These are phyloP conservation scores for Xylaria sp. DNA, from an alignment of 2,329 filamentous ascomycete genomes.

Conservation along the genomic window DNA sequence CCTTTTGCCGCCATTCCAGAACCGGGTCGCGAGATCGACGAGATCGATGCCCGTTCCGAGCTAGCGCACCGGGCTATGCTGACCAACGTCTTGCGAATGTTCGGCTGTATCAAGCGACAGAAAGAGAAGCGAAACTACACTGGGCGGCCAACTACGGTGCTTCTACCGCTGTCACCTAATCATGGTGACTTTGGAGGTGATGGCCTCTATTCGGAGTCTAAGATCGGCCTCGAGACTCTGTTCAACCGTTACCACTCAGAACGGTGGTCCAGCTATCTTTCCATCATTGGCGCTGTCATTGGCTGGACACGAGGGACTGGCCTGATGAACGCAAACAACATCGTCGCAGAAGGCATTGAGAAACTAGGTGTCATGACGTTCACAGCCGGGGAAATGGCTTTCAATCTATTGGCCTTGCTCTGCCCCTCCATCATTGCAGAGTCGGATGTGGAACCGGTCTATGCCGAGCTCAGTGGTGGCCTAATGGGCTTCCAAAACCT, in stretches of 20 bases:
- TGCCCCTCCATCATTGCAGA: constrained; percentile 89
- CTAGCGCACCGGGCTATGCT: constrained; percentile 98
- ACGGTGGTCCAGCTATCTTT: constrained; percentile 95
- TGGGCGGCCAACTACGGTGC: constrained; percentile 93
- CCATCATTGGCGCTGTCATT: constrained; percentile 96
- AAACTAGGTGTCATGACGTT: constrained; percentile 96
- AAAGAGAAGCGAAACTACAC: constrained; percentile 88
- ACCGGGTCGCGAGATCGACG: constrained; percentile 95
- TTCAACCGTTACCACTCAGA: constrained; percentile 99
- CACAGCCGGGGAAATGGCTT: constrained; percentile 99
- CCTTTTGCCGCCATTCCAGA: constrained; percentile 98
- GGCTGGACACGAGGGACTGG: constrained; percentile 98
- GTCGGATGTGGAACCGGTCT: constrained; percentile 93
- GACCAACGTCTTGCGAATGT: constrained; percentile 90
- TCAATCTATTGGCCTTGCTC: constrained; percentile 97
- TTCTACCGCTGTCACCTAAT: constrained; percentile 94
- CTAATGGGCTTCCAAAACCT: constrained; percentile 96
- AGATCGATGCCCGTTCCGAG: constrained; percentile 95
- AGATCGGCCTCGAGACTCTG: constrained; percentile 93
- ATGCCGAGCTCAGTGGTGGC: constrained; percentile 95
- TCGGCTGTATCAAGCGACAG: constrained; percentile 88
- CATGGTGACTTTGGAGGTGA: constrained; percentile 98
- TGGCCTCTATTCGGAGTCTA: constrained; percentile 97
- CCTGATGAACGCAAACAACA: constrained; percentile 96
- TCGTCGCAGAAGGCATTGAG: constrained; percentile 96